phyloP scores from a whole-genome alignment of 192 early-diverging fungal species.

The Dissophora ornata region DNA sequence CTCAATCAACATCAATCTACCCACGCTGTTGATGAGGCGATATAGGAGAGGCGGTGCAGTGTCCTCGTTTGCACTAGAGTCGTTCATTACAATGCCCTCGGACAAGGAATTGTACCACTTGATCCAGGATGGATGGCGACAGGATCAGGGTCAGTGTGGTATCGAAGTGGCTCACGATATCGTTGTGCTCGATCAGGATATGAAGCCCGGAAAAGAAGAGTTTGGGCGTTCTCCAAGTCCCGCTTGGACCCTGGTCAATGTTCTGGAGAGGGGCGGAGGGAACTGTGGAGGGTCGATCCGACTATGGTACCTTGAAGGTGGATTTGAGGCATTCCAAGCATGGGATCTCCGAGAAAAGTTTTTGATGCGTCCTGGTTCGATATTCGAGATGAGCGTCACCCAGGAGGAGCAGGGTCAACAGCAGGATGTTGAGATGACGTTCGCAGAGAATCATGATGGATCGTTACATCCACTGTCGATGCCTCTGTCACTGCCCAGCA shows the following conservation, averaged over 20 bases:
- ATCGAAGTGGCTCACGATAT: conserved; percentile 28
- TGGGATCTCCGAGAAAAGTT: conserved; percentile 52
- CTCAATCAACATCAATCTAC: conserved; percentile 67
- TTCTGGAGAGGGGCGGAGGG: conserved; percentile 56
- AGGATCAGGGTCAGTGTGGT: conserved; percentile 23
- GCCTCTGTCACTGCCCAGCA: conserved; percentile 24
- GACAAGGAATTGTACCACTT: conserved; percentile 55
- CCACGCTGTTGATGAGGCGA: conserved; percentile 62
- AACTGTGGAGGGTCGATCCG: conserved; percentile 25
- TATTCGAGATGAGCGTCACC: conserved; percentile 3
- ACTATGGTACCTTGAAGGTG: conserved; percentile 60
- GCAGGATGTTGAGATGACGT: conserved; percentile 22
- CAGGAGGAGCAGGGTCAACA: background rate
- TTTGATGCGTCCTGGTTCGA: conserved; percentile 24
- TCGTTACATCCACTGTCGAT: conserved; percentile 12
- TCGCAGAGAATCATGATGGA: conserved; percentile 2
- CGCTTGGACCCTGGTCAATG: conserved; percentile 64
- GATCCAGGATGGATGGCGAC: conserved; percentile 41
- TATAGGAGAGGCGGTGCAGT: conserved; percentile 61
- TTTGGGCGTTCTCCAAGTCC: conserved; percentile 54
- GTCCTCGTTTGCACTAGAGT: conserved; percentile 62
- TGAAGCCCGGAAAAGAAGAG: conserved; percentile 54
- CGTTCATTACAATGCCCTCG: conserved; percentile 64
- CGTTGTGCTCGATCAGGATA: conserved; percentile 63
- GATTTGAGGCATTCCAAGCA: conserved; percentile 59